Evolutionary conservation across 139 green algal genomes (phyloP).

Genomic region (Chlamydomonas sp.): DNA sequence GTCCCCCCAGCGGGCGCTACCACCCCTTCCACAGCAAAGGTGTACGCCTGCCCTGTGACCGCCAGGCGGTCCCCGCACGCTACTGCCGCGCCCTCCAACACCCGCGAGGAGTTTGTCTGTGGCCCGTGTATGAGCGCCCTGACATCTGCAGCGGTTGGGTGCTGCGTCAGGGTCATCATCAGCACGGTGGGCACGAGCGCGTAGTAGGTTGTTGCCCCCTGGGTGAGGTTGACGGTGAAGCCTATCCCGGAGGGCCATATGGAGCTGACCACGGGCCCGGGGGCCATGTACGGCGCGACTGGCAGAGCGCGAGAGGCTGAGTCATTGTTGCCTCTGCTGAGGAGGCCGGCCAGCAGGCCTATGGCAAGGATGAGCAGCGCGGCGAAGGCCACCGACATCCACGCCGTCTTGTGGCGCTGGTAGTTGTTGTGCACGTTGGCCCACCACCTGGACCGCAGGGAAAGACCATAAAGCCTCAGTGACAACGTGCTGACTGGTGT

Average conservation of each 20-base stretch:
- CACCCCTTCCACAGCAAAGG: slow-evolving; percentile 9
- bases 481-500: not conserved
- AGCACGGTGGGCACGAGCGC: not conserved
- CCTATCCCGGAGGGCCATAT: not conserved
- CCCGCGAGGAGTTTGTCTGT: not conserved
- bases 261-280: not conserved
- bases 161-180: not conserved
- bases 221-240: slow-evolving; percentile 15
- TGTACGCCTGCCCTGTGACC: not conserved
- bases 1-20: not conserved
- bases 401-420: slow-evolving; percentile 1
- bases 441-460: slow-evolving; percentile 23
- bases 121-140: slow-evolving; percentile 11
- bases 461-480: too few relatives aligned
- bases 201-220: slow-evolving; percentile 1
- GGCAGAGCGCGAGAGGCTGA: not conserved
- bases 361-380: slow-evolving; percentile 20
- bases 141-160: slow-evolving; percentile 10
- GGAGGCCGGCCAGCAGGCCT: slow-evolving; percentile 22
- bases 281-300: not conserved
- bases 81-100: not conserved
- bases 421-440: slow-evolving; percentile 25
- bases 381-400: not conserved
- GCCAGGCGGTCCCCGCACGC: slow-evolving; percentile 34
- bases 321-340: not conserved